Conservation (phyloP, 176 grass and related monocot genomes). For the Triticum timopheevii region DNA sequence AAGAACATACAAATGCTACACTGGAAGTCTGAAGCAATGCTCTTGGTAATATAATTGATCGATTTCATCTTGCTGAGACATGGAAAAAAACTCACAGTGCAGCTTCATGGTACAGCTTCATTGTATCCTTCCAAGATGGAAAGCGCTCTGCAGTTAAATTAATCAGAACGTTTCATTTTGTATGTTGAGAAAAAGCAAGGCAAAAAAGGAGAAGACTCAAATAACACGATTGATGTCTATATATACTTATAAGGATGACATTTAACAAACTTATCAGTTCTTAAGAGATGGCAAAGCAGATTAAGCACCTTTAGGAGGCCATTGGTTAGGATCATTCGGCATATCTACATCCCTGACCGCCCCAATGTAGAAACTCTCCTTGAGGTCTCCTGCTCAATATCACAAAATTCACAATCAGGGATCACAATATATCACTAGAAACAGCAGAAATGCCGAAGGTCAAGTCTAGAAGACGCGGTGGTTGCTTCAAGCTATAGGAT, state of each 20-base stretch:
- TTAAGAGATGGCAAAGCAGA: background rate
- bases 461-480: background rate
- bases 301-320: conserved; percentile 64
- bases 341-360: conserved; percentile 12
- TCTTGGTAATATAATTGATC: background rate
- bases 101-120: conserved; percentile 52
- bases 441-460: background rate
- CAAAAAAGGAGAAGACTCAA: background rate
- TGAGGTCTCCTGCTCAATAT: conserved; percentile 55
- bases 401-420: background rate
- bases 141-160: conserved; percentile 49
- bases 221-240: conserved; percentile 1
- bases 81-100: conserved; percentile 57
- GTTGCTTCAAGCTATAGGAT: background rate
- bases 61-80: background rate
- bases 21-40: background rate
- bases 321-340: conserved; percentile 51
- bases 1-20: background rate
- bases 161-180: conserved; percentile 30
- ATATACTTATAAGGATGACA: background rate
- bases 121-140: conserved; percentile 70
- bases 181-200: background rate
- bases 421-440: conserved; percentile 5
- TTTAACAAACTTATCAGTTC: background rate
- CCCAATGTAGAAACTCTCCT: conserved; percentile 84